Evolutionary conservation across 306 rosid genomes (phyloP).

Genomic region (Vigna nakashimae): DNA sequence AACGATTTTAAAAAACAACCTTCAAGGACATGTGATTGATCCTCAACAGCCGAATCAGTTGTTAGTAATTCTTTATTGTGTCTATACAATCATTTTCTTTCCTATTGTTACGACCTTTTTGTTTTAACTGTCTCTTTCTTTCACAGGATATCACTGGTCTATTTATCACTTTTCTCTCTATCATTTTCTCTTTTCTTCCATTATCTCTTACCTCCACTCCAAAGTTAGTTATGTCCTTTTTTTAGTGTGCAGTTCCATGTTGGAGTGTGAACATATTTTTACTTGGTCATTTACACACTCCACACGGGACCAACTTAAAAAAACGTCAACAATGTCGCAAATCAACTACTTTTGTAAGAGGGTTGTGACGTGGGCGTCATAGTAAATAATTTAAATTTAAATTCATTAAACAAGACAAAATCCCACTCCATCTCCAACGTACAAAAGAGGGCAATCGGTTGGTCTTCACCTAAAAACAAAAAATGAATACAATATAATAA

Average conservation of each 20-base stretch:
- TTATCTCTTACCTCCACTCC: background rate
- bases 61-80: background rate
- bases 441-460: constrained; percentile 33
- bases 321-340: background rate
- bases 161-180: too few relatives aligned
- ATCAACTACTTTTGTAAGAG: background rate
- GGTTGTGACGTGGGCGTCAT: constrained; percentile 8
- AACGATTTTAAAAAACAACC: background rate
- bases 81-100: background rate
- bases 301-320: background rate
- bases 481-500: background rate
- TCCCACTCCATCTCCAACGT: constrained; percentile 8
- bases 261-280: background rate
- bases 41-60: background rate
- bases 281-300: background rate
- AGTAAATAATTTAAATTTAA: background rate
- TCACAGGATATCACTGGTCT: too few relatives aligned
- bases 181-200: background rate
- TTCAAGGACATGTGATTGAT: background rate
- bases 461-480: constrained; percentile 9
- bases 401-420: background rate
- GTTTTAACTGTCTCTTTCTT: background rate
- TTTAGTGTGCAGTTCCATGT: background rate
- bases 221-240: background rate
- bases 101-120: background rate